phyloP scores from a whole-genome alignment of 2,329 filamentous ascomycete genomes.

The Chaetothyriales sp. region DNA sequence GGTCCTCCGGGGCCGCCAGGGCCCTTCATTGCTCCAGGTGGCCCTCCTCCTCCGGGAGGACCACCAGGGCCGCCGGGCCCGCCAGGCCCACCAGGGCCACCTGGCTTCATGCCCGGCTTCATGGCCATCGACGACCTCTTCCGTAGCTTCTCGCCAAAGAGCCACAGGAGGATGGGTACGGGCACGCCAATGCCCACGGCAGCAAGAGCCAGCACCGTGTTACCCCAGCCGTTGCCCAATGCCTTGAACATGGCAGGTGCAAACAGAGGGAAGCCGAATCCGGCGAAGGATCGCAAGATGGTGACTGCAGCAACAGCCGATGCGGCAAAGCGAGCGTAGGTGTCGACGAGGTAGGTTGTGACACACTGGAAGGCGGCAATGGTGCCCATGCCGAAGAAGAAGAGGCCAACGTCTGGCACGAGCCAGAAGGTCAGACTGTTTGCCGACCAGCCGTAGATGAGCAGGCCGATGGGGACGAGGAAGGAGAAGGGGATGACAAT shows the following conservation, averaged over 20 bases:
- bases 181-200: constrained; percentile 29
- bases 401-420: constrained; percentile 34
- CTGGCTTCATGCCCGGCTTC: constrained; percentile 9
- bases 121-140: constrained; percentile 19
- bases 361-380: constrained; percentile 20
- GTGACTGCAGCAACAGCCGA: constrained; percentile 36
- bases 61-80: constrained; percentile 10
- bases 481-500: constrained; percentile 39
- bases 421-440: constrained; percentile 33
- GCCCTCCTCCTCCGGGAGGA: constrained; percentile 7
- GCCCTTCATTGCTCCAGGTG: constrained; percentile 5
- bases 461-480: constrained; percentile 34
- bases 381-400: constrained; percentile 29
- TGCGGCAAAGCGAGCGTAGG: constrained; percentile 35
- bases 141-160: constrained; percentile 30
- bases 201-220: constrained; percentile 33
- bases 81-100: constrained; percentile 8
- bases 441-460: constrained; percentile 39
- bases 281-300: constrained; percentile 33
- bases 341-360: constrained; percentile 25
- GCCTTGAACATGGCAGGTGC: constrained; percentile 29
- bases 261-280: constrained; percentile 39
- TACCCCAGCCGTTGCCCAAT: constrained; percentile 28
- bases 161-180: constrained; percentile 33
- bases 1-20: constrained; percentile 9